A percentile compares a stretch with the other conserved stretches of the same genome.
Evolutionary conservation across 305 asterid genomes (phyloP).

Genomic region (Plantago lanceolata): DNA sequence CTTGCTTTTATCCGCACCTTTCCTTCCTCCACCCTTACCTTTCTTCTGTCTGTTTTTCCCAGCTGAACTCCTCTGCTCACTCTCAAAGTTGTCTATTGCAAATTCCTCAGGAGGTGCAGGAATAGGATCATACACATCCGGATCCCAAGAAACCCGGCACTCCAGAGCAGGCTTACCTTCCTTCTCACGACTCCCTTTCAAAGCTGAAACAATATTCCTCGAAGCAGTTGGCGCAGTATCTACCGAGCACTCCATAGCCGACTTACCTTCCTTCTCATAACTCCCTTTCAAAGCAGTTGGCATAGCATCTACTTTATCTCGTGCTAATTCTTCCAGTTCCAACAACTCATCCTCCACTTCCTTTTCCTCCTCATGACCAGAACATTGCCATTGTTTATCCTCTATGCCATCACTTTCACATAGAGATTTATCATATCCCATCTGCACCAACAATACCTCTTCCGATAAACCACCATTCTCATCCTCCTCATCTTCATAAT

Average conservation of each 20-base stretch:
- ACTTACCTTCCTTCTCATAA: constrained; percentile 31
- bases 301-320: constrained; percentile 22
- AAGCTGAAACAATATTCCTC: constrained; percentile 39
- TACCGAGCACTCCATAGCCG: constrained; percentile 24
- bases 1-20: constrained; percentile 17
- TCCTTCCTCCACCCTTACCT: constrained; percentile 22
- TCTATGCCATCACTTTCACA: not conserved
- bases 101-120: constrained; percentile 31
- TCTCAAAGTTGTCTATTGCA: constrained; percentile 21
- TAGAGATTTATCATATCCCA: constrained; percentile 35
- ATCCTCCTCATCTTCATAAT: constrained; percentile 26
- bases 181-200: constrained; percentile 45
- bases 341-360: constrained; percentile 31
- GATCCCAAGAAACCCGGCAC: constrained; percentile 42
- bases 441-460: constrained; percentile 32
- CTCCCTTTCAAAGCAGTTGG: constrained; percentile 47
- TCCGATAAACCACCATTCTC: constrained; percentile 34
- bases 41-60: constrained; percentile 38
- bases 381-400: not conserved
- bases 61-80: constrained; percentile 23
- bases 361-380: constrained; percentile 17
- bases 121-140: constrained; percentile 48
- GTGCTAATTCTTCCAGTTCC: constrained; percentile 21
- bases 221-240: constrained; percentile 24
- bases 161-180: constrained; percentile 26